phyloP scores from a whole-genome alignment of 2,329 filamentous ascomycete genomes.

The Apiospora hydei region DNA sequence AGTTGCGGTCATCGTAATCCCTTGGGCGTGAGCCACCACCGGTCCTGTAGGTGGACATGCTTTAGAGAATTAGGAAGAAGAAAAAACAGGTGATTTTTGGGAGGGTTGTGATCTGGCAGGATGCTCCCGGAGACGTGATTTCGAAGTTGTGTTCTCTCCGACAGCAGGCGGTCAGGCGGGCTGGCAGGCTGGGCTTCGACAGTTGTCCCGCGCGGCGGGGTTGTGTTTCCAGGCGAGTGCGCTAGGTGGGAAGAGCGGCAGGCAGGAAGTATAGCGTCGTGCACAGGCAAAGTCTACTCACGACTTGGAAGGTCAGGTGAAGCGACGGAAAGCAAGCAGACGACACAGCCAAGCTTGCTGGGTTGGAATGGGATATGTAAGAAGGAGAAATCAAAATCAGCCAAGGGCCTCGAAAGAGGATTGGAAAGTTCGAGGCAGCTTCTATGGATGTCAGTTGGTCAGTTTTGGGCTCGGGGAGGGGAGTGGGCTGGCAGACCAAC shows the following conservation, averaged over 20 bases:
- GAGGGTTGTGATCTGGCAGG: neutral
- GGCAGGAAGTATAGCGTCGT: constrained; percentile 11
- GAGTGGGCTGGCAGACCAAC: constrained; percentile 6
- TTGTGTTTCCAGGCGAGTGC: neutral
- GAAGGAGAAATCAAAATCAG: constrained; percentile 2
- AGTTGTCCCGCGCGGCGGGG: constrained; percentile 11
- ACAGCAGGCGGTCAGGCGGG: constrained; percentile 15
- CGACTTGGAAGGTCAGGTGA: constrained; percentile 6
- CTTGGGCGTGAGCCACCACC: constrained; percentile 32
- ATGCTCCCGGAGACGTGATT: neutral
- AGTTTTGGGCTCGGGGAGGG: constrained; percentile 6
- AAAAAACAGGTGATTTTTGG: neutral
- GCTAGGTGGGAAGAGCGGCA: neutral
- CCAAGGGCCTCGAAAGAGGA: constrained; percentile 3
- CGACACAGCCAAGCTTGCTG: neutral
- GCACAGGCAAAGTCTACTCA: constrained; percentile 3
- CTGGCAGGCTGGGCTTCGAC: neutral
- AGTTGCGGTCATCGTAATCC: constrained; percentile 57
- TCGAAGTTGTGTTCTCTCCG: neutral
- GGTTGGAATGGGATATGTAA: neutral
- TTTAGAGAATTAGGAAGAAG: neutral
- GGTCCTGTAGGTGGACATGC: constrained; percentile 18
- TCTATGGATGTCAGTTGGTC: constrained; percentile 18
- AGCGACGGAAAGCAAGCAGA: constrained; percentile 9
- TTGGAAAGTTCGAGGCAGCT: constrained; percentile 21